These are phyloP conservation scores for Baorangia bicolor DNA, from an alignment of 768 basidiomycete species.

Conservation along the genomic window DNA sequence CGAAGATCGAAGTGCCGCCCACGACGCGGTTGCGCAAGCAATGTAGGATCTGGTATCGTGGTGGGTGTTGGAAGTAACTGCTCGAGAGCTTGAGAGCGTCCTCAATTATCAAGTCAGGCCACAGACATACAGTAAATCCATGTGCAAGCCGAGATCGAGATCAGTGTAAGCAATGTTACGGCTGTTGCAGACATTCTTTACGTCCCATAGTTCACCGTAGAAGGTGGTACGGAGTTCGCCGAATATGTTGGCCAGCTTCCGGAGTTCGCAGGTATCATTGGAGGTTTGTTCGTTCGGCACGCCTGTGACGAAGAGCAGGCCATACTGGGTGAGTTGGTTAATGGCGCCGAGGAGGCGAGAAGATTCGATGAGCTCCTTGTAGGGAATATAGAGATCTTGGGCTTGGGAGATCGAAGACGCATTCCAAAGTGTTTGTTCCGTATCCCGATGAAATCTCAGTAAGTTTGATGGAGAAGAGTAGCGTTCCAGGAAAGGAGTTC, in stretches of 20 bases:
- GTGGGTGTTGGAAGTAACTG: constrained; percentile 91
- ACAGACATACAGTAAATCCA: constrained; percentile 85
- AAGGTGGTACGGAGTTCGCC: constrained; percentile 83
- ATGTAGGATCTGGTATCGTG: constrained; percentile 90
- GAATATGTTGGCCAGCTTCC: constrained; percentile 62
- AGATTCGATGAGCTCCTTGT: constrained; percentile 46
- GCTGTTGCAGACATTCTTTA: constrained; percentile 69
- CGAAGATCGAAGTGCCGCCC: constrained; percentile 86
- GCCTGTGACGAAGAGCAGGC: constrained; percentile 68
- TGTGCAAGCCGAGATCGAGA: constrained; percentile 82
- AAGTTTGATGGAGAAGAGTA: constrained; percentile 42
- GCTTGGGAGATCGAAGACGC: constrained; percentile 34
- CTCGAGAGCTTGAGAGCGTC: constrained; percentile 3
- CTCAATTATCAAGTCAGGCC: not conserved
- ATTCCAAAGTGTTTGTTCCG: constrained; percentile 45
- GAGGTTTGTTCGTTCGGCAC: constrained; percentile 66
- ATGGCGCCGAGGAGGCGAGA: constrained; percentile 56
- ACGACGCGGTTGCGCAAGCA: constrained; percentile 81
- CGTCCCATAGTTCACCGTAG: constrained; percentile 89
- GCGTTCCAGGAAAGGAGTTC: constrained; percentile 45
- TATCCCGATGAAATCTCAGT: constrained; percentile 45
- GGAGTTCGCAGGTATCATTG: constrained; percentile 63
- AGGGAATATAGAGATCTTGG: constrained; percentile 53
- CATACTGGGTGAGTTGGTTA: constrained; percentile 66
- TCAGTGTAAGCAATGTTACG: constrained; percentile 96